phyloP scores from a whole-genome alignment of 805 yeast species.

The Dipodascopsis uninucleata region DNA sequence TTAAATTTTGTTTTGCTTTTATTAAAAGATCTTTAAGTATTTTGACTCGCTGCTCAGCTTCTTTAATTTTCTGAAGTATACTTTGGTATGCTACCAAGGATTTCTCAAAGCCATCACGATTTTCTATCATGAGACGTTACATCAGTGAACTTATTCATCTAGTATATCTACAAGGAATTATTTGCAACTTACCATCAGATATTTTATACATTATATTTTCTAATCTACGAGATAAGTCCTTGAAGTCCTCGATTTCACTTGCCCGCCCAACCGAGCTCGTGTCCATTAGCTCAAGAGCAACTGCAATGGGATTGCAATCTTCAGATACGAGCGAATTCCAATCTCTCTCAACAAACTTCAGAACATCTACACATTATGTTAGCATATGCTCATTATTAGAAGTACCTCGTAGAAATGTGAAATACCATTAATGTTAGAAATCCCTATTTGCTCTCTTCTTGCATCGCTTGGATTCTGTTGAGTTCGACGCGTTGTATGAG shows the following conservation, averaged over 20 bases:
- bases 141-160: neutral
- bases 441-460: too few relatives aligned
- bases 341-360: slow-evolving; percentile 39
- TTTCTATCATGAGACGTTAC: too few relatives aligned
- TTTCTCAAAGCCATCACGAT: slow-evolving; percentile 78
- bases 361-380: slow-evolving; percentile 21
- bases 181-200: slow-evolving; percentile 50
- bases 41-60: slow-evolving; percentile 58
- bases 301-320: slow-evolving; percentile 75
- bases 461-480: too few relatives aligned
- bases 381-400: slow-evolving; percentile 1
- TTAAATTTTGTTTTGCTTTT: slow-evolving; percentile 49
- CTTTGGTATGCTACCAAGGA: slow-evolving; percentile 80
- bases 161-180: neutral
- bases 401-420: neutral
- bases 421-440: slow-evolving; percentile 1
- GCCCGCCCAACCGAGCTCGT: slow-evolving; percentile 90
- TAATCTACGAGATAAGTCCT: slow-evolving; percentile 54
- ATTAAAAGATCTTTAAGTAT: slow-evolving; percentile 49
- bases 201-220: slow-evolving; percentile 58
- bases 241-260: slow-evolving; percentile 63
- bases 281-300: slow-evolving; percentile 78
- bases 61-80: slow-evolving; percentile 58
- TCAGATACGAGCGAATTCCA: slow-evolving; percentile 51
- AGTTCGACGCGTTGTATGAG: neutral